Evolutionary conservation across 1,139 yeast species (phyloP).

Genomic region (Pichia terricola): DNA sequence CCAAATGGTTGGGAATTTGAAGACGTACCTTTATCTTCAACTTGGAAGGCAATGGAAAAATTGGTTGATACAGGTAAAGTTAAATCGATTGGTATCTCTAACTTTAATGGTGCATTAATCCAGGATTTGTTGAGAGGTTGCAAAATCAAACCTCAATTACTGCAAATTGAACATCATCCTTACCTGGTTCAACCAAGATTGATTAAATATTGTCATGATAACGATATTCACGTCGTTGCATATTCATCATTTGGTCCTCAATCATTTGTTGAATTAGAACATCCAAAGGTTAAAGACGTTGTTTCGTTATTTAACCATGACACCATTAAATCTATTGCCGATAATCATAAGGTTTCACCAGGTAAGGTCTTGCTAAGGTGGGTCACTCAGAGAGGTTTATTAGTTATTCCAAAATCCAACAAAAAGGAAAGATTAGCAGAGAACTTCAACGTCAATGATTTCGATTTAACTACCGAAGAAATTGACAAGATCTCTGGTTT

Average conservation of each 20-base stretch:
- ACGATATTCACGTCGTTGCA: constrained; percentile 65
- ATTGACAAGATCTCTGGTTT: constrained; percentile 42
- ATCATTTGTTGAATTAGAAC: constrained; percentile 56
- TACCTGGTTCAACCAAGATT: constrained; percentile 70
- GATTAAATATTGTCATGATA: constrained; percentile 50
- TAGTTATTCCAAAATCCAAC: constrained; percentile 69
- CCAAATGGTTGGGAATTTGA: constrained; percentile 48
- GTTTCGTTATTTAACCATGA: constrained; percentile 49
- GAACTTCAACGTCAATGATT: constrained; percentile 50
- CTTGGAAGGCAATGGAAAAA: constrained; percentile 73
- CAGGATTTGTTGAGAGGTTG: constrained; percentile 68
- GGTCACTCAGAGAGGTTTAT: constrained; percentile 68
- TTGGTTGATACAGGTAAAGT: constrained; percentile 54
- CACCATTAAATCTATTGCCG: constrained; percentile 43
- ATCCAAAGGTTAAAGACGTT: constrained; percentile 41
- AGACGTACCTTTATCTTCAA: constrained; percentile 62
- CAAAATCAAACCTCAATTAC: constrained; percentile 64
- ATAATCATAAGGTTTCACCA: constrained; percentile 39
- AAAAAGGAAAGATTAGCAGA: constrained; percentile 49
- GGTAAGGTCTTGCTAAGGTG: constrained; percentile 67
- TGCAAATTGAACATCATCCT: constrained; percentile 91
- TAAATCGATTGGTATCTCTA: constrained; percentile 75
- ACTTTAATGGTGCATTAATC: constrained; percentile 67
- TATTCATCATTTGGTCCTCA: constrained; percentile 84
- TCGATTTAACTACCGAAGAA: constrained; percentile 45